These are phyloP conservation scores for Claviceps pusilla DNA, from an alignment of 2,329 filamentous ascomycete genomes.

Conservation along the genomic window DNA sequence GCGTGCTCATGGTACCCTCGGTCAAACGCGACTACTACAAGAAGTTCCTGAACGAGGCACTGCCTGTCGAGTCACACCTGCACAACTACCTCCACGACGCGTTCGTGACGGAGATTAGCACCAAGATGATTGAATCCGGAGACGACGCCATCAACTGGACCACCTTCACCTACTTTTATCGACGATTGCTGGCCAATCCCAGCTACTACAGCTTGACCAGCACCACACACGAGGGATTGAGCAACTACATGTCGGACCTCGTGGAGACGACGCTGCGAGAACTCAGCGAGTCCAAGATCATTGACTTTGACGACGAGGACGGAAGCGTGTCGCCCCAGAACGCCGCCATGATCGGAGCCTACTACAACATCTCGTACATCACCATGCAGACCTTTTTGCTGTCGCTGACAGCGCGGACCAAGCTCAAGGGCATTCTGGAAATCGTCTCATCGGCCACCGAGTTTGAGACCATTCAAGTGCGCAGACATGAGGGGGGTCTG, in stretches of 20 bases:
- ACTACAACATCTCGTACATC: conserved; percentile 98
- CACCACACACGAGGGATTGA: conserved; percentile 83
- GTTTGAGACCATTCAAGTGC: conserved; percentile 88
- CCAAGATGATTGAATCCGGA: conserved; percentile 84
- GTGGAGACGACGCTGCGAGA: conserved; percentile 89
- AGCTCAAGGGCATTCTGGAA: conserved; percentile 91
- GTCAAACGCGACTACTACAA: conserved; percentile 97
- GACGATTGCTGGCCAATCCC: conserved; percentile 82
- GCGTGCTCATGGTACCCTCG: conserved; percentile 89
- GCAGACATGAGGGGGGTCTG: conserved; percentile 78
- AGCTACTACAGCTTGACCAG: conserved; percentile 88
- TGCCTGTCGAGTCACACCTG: conserved; percentile 89
- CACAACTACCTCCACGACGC: conserved; percentile 87
- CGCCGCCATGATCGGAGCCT: conserved; percentile 92
- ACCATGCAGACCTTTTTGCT: conserved; percentile 98
- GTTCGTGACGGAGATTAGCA: conserved; percentile 94
- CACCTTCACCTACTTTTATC: conserved; percentile 97
- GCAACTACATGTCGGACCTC: conserved; percentile 81
- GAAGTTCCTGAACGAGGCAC: conserved; percentile 91
- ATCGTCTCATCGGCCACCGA: conserved; percentile 95
- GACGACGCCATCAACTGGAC: conserved; percentile 98
- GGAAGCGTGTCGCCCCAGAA: conserved; percentile 81
- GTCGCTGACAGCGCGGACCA: conserved; percentile 74
- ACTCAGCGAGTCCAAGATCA: conserved; percentile 80
- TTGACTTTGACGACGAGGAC: conserved; percentile 89